These are phyloP conservation scores for Populus hybrid DNA, from an alignment of 441 rosid genomes.

Conservation along the genomic window DNA sequence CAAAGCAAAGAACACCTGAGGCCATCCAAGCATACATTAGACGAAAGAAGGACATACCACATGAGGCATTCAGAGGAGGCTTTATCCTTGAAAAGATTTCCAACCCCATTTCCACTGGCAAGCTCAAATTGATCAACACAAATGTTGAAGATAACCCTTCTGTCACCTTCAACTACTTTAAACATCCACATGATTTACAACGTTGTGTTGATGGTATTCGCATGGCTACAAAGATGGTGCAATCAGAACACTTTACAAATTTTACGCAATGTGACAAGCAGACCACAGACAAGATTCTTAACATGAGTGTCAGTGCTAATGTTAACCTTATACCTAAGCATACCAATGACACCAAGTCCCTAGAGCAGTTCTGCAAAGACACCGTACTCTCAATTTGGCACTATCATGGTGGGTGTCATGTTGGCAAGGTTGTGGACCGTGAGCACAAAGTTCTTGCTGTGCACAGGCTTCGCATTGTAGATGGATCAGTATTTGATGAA, in stretches of 20 bases:
- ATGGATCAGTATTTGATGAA: conserved; percentile 69
- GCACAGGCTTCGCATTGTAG: conserved; percentile 71
- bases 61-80: conserved; percentile 87
- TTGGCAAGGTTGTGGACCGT: conserved; percentile 67
- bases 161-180: conserved; percentile 89
- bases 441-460: conserved; percentile 66
- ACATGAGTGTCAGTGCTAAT: conserved; percentile 66
- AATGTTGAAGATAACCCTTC: conserved; percentile 80
- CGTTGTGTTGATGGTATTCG: conserved; percentile 79
- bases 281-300: conserved; percentile 62
- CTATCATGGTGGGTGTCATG: conserved; percentile 93
- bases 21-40: conserved; percentile 50
- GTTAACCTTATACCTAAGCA: conserved; percentile 79
- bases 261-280: conserved; percentile 50
- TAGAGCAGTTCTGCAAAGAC: conserved; percentile 94
- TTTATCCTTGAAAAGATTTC: conserved; percentile 90
- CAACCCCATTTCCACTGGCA: conserved; percentile 63
- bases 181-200: conserved; percentile 62
- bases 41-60: conserved; percentile 58
- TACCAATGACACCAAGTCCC: conserved; percentile 70
- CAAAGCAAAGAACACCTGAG: conserved; percentile 64
- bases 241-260: conserved; percentile 58
- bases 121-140: conserved; percentile 58
- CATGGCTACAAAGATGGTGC: conserved; percentile 53
- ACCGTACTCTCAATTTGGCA: conserved; percentile 98